phyloP scores from a whole-genome alignment of 345 rosid species.

The Salix arbutifolia region DNA sequence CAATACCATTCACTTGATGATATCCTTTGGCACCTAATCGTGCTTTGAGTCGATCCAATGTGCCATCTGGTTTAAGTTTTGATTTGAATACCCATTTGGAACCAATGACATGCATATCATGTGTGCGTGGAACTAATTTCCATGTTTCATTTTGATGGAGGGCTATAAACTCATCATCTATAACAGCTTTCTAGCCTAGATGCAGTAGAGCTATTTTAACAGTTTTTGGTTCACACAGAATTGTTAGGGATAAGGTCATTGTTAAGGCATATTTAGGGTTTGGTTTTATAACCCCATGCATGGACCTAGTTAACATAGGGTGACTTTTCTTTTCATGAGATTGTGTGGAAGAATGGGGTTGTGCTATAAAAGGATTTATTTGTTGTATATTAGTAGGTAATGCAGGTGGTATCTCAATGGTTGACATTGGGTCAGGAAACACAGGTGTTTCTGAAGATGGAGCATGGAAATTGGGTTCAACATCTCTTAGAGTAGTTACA shows the following conservation, averaged over 20 bases:
- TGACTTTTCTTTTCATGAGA: too few relatives aligned
- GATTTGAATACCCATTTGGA: not conserved
- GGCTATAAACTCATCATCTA: not conserved
- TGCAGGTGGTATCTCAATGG: too few relatives aligned
- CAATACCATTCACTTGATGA: not conserved
- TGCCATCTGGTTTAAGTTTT: not conserved
- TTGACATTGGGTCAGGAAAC: too few relatives aligned
- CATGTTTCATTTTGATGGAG: not conserved
- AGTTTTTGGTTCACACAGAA: not conserved
- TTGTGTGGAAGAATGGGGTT: too few relatives aligned
- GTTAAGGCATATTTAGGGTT: not conserved
- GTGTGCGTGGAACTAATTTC: not conserved
- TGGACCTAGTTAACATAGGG: too few relatives aligned
- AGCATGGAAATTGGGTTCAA: too few relatives aligned
- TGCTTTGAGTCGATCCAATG: not conserved
- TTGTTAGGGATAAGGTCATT: rapidly evolving
- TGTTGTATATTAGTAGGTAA: too few relatives aligned
- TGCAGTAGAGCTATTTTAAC: not conserved
- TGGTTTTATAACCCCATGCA: not conserved
- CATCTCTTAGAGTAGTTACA: too few relatives aligned
- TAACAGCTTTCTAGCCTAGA: not conserved
- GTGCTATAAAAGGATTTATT: too few relatives aligned
- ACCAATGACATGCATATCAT: not conserved
- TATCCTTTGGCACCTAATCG: not conserved
- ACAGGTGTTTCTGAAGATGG: too few relatives aligned